A percentile compares a stretch with the other conserved stretches of the same genome.
phyloP scores from a whole-genome alignment of 768 basidiomycete species.

The Suillus weaverae region DNA sequence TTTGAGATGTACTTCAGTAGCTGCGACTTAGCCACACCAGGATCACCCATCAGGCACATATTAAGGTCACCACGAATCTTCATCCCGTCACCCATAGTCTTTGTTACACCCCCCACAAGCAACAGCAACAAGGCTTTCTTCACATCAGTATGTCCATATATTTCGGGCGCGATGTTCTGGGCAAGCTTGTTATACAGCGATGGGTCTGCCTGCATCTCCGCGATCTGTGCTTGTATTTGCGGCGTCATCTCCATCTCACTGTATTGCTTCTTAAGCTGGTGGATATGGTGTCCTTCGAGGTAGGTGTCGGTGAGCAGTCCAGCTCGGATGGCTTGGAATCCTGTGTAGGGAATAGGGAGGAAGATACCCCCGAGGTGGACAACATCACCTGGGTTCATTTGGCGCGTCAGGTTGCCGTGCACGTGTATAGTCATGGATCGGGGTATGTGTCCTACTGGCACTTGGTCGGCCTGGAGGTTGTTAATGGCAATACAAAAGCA shows the following conservation, averaged over 20 bases:
- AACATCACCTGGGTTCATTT: slow-evolving; percentile 94
- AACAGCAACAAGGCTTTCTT: slow-evolving; percentile 94
- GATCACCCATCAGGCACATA: slow-evolving; percentile 98
- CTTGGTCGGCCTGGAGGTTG: slow-evolving; percentile 83
- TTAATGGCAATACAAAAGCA: slow-evolving; percentile 8
- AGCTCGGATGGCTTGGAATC: slow-evolving; percentile 94
- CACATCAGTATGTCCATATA: slow-evolving; percentile 95
- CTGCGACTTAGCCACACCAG: slow-evolving; percentile 98
- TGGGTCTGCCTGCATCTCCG: slow-evolving; percentile 68
- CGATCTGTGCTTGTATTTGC: slow-evolving; percentile 70
- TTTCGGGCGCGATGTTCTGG: slow-evolving; percentile 95
- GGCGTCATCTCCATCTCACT: slow-evolving; percentile 91
- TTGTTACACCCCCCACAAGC: slow-evolving; percentile 94
- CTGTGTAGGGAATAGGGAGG: slow-evolving; percentile 96
- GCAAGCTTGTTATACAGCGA: slow-evolving; percentile 87
- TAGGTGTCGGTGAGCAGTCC: slow-evolving; percentile 97
- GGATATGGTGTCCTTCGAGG: slow-evolving; percentile 85
- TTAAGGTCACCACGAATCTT: slow-evolving; percentile 98
- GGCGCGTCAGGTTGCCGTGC: slow-evolving; percentile 84
- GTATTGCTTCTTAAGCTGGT: slow-evolving; percentile 98
- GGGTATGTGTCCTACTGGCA: slow-evolving; percentile 98
- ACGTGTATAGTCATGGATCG: slow-evolving; percentile 98
- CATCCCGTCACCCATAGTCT: slow-evolving; percentile 95
- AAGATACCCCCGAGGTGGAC: slow-evolving; percentile 96
- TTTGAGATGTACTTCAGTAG: slow-evolving; percentile 97